Percentiles rank a stretch among this genome's conserved stretches.
These are phyloP conservation scores for Pseudogymnoascus verrucosus DNA, from an alignment of 2,329 filamentous ascomycete genomes.

Conservation along the genomic window DNA sequence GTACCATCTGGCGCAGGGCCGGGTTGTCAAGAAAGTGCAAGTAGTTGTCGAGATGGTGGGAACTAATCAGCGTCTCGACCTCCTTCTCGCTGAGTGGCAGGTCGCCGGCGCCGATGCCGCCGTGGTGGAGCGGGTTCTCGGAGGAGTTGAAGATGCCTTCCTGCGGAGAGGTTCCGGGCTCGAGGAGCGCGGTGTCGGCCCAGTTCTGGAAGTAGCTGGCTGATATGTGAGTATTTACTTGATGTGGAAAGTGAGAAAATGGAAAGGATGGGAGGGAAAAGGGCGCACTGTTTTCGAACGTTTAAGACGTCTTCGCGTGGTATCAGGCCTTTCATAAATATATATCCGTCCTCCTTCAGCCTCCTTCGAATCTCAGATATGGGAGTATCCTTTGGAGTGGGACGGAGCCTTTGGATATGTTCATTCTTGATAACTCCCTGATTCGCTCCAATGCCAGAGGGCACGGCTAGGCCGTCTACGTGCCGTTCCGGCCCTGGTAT, in stretches of 20 bases:
- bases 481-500: neutral
- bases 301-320: neutral
- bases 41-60: neutral
- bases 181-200: constrained; percentile 46
- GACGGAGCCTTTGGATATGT: neutral
- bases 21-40: constrained; percentile 30
- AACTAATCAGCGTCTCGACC: neutral
- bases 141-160: constrained; percentile 45
- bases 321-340: constrained; percentile 2
- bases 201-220: constrained; percentile 44
- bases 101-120: constrained; percentile 1
- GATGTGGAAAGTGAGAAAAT: neutral
- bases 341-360: neutral
- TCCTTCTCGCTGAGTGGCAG: neutral
- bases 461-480: neutral
- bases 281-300: neutral
- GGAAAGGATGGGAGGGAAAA: neutral
- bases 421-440: constrained; percentile 3
- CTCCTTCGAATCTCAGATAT: constrained; percentile 1
- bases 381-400: neutral
- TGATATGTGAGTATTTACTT: neutral
- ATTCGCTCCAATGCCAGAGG: neutral
- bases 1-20: constrained; percentile 39
- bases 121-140: constrained; percentile 1
- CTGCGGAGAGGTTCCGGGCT: constrained; percentile 41